Conservation (phyloP, 352 stramenopile species). For the Globisporangium radiosum region DNA sequence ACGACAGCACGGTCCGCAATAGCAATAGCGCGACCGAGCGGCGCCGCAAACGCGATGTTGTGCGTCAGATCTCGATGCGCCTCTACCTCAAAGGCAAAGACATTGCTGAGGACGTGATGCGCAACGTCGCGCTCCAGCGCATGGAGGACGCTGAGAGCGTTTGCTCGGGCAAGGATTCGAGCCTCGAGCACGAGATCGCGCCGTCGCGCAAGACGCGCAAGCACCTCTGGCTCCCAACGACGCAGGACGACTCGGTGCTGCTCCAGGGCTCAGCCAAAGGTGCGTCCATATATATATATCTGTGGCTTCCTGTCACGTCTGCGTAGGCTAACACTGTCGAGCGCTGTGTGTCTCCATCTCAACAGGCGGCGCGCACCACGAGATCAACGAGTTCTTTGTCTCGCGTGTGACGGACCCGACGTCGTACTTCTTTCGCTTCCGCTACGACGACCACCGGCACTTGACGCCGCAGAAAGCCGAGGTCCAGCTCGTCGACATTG, state of each 20-base stretch:
- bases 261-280: constrained; percentile 20
- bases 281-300: not conserved
- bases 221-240: constrained; percentile 67
- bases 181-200: constrained; percentile 57
- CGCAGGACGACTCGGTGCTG: constrained; percentile 73
- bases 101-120: constrained; percentile 59
- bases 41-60: constrained; percentile 53
- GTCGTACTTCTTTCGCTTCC: constrained; percentile 85
- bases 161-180: constrained; percentile 34
- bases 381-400: constrained; percentile 71
- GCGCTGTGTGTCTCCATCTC: too few relatives aligned
- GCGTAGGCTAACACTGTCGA: not conserved
- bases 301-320: not conserved
- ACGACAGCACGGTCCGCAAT: constrained; percentile 2
- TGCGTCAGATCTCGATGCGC: constrained; percentile 72
- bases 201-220: constrained; percentile 58
- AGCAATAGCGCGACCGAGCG: constrained; percentile 7
- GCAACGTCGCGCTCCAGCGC: constrained; percentile 46
- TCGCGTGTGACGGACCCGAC: constrained; percentile 77
- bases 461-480: constrained; percentile 65
- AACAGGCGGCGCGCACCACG: constrained; percentile 16
- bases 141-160: constrained; percentile 57
- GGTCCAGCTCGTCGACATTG: constrained; percentile 74
- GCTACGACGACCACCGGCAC: constrained; percentile 57
- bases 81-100: constrained; percentile 65